A percentile compares a stretch with the other conserved stretches of the same genome.
Conservation (phyloP, 805 yeast species). For the Jamesozyma gamospora region DNA sequence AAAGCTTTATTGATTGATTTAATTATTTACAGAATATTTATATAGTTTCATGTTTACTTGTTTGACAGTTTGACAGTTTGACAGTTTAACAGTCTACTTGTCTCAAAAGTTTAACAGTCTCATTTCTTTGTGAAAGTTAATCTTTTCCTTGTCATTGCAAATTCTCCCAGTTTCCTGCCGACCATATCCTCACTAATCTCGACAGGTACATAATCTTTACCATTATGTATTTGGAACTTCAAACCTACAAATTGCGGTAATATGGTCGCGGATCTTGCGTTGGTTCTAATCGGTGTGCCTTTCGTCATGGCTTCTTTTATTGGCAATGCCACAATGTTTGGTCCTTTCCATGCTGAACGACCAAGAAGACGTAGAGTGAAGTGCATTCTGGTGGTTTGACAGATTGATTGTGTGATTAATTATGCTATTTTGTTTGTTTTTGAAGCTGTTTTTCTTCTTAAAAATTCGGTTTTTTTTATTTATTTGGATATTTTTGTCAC, state of each 20-base stretch:
- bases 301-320: conserved; percentile 71
- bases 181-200: conserved; percentile 92
- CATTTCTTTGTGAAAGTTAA: conserved; percentile 61
- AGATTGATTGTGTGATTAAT: too few species aligned
- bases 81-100: too few species aligned
- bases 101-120: background rate
- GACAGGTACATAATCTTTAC: conserved; percentile 83
- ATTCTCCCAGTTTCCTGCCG: conserved; percentile 90
- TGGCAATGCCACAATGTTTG: conserved; percentile 92
- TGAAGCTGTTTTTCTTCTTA: too few species aligned
- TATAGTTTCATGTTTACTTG: background rate
- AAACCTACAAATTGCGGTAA: conserved; percentile 93
- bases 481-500: too few species aligned
- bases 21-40: background rate
- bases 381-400: background rate
- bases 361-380: conserved; percentile 28
- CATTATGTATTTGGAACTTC: conserved; percentile 91
- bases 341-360: conserved; percentile 66
- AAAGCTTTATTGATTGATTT: background rate
- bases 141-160: conserved; percentile 86
- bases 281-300: conserved; percentile 86
- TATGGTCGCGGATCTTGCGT: conserved; percentile 89
- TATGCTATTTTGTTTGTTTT: too few species aligned
- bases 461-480: too few species aligned
- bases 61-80: background rate